Evolutionary conservation across 2,329 filamentous ascomycete species (phyloP).

Genomic region (Tolypocladium sp.): DNA sequence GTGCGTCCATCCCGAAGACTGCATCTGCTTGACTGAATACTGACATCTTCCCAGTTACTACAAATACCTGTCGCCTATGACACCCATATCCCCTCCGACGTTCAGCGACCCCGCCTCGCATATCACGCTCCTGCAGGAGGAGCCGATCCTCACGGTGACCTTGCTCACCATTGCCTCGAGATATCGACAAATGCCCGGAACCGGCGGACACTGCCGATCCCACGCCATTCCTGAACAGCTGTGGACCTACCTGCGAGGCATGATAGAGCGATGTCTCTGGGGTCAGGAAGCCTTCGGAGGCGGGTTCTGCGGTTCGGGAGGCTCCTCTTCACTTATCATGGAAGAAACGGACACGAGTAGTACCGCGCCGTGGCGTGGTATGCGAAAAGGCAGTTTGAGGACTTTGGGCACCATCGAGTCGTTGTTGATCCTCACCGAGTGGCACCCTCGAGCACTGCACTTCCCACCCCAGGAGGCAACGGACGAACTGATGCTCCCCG

Average conservation of each 20-base stretch:
- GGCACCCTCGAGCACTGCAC: constrained; percentile 90
- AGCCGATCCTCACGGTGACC: constrained; percentile 87
- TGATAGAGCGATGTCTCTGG: constrained; percentile 93
- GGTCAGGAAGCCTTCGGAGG: constrained; percentile 93
- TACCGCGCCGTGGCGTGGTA: constrained; percentile 59
- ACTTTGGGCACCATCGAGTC: constrained; percentile 93
- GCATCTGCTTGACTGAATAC: neutral
- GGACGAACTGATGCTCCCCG: constrained; percentile 58
- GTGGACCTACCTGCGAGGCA: constrained; percentile 87
- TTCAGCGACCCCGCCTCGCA: constrained; percentile 79
- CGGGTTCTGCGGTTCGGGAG: constrained; percentile 69
- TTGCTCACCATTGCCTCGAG: constrained; percentile 85
- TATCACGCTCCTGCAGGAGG: constrained; percentile 70
- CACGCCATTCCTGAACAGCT: constrained; percentile 91
- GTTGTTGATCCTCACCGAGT: constrained; percentile 87
- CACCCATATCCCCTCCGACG: constrained; percentile 86
- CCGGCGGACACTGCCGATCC: constrained; percentile 73
- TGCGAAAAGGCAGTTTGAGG: constrained; percentile 70
- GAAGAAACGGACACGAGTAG: constrained; percentile 55
- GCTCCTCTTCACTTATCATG: constrained; percentile 24
- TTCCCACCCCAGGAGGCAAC: constrained; percentile 77
- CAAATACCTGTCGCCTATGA: constrained; percentile 80
- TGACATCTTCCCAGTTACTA: constrained; percentile 60
- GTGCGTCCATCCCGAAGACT: constrained; percentile 33
- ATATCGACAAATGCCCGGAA: constrained; percentile 70